Evolutionary conservation across 768 basidiomycete genomes (phyloP), one percentile per base, ranked within the genome.

Genomic region (Suillus spraguei): DNA sequence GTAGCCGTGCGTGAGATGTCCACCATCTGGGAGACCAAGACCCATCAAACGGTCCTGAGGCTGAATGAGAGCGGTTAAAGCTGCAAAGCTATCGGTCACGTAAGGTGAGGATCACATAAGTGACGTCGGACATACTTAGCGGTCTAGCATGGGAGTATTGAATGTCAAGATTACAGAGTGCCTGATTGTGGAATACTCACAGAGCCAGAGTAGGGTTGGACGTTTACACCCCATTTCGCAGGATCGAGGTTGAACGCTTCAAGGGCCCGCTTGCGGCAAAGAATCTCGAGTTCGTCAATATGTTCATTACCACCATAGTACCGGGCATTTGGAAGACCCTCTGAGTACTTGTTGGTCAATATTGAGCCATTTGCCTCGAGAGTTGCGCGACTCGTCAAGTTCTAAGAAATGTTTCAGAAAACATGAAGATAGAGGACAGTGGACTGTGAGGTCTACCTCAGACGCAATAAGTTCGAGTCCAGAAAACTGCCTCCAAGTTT

Each of bases 291-390:
- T 75, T 97, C 94, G 74, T 99, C 97, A 69, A 98, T 91, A 81
- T 91, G 91, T 79, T 99, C 97, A 81, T 99, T 99, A 63, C 97
- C 97, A 71, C 95, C 95, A 69, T 97, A 98, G 81, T 97, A 97
- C 63, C 96, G 90, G 52, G 95, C 96, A 61, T 87, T 88, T n/a
- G 97, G 97, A 55, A 99, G 93, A 83, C 97, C 97, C 80, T 99
- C 97, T 24, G 97, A 99, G 84, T 97, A 97, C 81, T 98, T 99
- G 88, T 97, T 97, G 75, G 97, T 98, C 74, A 99, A 78, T 76
- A 99, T 96, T 61, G 97, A 98, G 58, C 97, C 97, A 79, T 98
- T 98, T 67, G 96, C 97, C 79, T 99, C 93, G 91, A 99, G 96
- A 60, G 93, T 89, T 32, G 97, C 95, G 71, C 87, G 85, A 70